phyloP scores from a whole-genome alignment of 2,329 filamentous ascomycete genomes.

The Penicillium sp. region DNA sequence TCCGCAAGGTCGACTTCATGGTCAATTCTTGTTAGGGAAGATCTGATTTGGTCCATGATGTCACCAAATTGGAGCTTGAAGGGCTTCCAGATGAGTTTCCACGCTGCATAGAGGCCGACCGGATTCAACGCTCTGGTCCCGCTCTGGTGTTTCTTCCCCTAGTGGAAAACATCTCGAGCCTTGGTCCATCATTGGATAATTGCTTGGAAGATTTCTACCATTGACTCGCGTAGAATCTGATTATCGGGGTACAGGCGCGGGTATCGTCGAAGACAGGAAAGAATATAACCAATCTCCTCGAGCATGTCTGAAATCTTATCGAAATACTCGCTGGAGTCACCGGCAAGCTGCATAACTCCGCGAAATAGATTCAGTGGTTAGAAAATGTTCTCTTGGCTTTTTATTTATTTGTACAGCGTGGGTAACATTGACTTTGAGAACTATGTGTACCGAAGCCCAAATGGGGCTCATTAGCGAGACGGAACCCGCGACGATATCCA shows the following conservation, averaged over 20 bases:
- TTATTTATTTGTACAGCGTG: not conserved
- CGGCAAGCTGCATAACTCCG: not conserved
- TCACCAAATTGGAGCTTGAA: constrained; percentile 4
- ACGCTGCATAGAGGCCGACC: not conserved
- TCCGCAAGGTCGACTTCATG: not conserved
- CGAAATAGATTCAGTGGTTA: not conserved
- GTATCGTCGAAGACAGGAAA: constrained; percentile 2
- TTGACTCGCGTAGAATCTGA: not conserved
- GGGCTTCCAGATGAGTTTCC: constrained; percentile 5
- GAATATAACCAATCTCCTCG: constrained; percentile 1
- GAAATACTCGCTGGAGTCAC: constrained; percentile 5
- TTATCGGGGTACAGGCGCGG: not conserved
- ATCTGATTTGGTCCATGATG: constrained; percentile 2
- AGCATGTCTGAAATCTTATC: constrained; percentile 3
- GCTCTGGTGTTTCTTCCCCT: not conserved
- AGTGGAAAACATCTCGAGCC: constrained; percentile 2
- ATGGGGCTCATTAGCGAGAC: constrained; percentile 4
- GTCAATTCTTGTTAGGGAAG: not conserved
- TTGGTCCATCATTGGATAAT: not conserved
- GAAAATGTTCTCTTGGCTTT: not conserved
- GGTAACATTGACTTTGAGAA: not conserved
- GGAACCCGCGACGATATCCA: not conserved
- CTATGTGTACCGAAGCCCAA: not conserved
- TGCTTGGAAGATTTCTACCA: not conserved
- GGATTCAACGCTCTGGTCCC: constrained; percentile 2